Evolutionary conservation across 345 rosid species (phyloP), one percentile per base, ranked within the genome.

Genomic region (Gossypium rotundifolium): DNA sequence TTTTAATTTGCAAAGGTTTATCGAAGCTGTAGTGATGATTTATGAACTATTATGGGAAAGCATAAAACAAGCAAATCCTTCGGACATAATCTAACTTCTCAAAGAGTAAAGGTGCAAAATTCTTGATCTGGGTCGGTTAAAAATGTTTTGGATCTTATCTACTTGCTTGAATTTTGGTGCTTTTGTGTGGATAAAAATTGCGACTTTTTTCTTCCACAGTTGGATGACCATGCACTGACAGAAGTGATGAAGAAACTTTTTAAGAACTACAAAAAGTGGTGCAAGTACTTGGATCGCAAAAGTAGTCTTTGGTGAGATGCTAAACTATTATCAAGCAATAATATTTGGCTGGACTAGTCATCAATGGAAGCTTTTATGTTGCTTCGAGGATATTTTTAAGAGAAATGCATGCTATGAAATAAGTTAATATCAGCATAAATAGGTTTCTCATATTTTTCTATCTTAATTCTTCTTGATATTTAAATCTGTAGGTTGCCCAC

Each of bases 231-330:
- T 76, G 98, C 99, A 58, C 61, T 96, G 81, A 93, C 91, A 44
- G 98, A 91, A 57, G 98, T 96, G 82, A 96, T 96, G 99, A 96
- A 93, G 91, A 96, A 90, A 76, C 94, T 96, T 80, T 96, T 96
- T 86, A 96, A 96, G 85, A 96, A 90, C 76, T 96, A 96, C 82
- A 96, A 96, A 81, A 93, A 92, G 76, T 93, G 98, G 98, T 93
- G 99, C 95, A 96, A 89, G 81, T 93, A 89, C 84, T 87, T 96
- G 84, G 97, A 84, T 75, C 88, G 97, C 76, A 96, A 93, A 84
- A 93, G 98, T 83, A 96, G 99, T 85, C 97, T 96, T 65, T 96
- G 99, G 99, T 96, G 87, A 86, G 90, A 20, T 44, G 68, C 27
- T 46, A n/a, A 7, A 44, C 64, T 13, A 70, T 45, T 68, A 42